A percentile compares a stretch with the other conserved stretches of the same genome.
These are phyloP conservation scores for Vaccinium vitisidaea DNA, from an alignment of 148 eudicot genomes.

Conservation along the genomic window DNA sequence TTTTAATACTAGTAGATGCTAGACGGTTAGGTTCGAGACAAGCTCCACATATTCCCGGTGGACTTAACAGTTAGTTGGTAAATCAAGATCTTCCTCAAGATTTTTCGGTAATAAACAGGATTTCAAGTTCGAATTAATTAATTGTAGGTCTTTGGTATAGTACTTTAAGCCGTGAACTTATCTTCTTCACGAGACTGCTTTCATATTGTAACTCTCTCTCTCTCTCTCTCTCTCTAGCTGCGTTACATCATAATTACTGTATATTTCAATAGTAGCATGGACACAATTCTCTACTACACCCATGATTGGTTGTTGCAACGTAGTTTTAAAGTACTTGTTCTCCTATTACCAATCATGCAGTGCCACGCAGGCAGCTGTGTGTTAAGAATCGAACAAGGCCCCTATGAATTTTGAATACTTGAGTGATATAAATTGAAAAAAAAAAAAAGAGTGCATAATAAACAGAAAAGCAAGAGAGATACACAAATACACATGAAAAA, in stretches of 20 bases:
- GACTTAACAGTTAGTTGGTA: background rate
- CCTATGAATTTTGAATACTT: too few species aligned
- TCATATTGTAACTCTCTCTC: background rate
- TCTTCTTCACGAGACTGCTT: conserved; percentile 13
- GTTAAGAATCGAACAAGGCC: too few species aligned
- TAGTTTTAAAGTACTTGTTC: too few species aligned
- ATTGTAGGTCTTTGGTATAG: background rate
- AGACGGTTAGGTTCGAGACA: conserved; percentile 9
- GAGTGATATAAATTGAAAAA: too few species aligned
- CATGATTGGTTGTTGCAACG: too few species aligned
- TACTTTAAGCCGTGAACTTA: background rate
- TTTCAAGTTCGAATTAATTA: background rate
- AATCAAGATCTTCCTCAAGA: background rate
- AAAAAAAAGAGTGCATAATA: too few species aligned
- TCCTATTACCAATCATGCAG: too few species aligned
- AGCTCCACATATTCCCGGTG: background rate
- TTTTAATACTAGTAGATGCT: background rate
- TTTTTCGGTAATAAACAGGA: background rate
- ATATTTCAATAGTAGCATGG: background rate
- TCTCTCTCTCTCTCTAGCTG: background rate
- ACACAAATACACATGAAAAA: too few species aligned
- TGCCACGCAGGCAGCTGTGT: too few species aligned
- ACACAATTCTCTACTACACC: too few species aligned
- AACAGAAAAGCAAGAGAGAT: too few species aligned
- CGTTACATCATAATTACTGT: background rate